Evolutionary conservation across 768 basidiomycete genomes (phyloP).

Genomic region (Lactarius sp.): DNA sequence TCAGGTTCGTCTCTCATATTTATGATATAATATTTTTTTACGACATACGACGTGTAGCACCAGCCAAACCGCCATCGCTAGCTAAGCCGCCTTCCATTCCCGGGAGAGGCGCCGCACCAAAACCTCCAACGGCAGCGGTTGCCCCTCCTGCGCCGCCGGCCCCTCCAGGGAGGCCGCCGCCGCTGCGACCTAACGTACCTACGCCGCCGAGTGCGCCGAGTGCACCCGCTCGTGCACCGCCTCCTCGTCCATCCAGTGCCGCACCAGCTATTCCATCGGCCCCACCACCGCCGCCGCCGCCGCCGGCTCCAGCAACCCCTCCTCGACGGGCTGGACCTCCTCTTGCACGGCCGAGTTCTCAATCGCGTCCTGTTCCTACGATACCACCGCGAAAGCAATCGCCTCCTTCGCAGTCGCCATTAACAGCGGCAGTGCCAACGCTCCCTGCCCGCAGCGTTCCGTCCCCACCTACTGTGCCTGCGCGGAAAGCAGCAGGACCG

Average conservation of each 20-base stretch:
- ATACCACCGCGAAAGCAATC: constrained; percentile 25
- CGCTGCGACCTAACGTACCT: constrained; percentile 13
- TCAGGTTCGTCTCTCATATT: constrained; percentile 9
- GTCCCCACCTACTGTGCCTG: constrained; percentile 17
- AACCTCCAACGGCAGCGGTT: constrained; percentile 26
- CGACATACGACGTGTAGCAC: constrained; percentile 23
- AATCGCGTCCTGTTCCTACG: constrained; percentile 27
- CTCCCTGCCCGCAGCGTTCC: constrained; percentile 19
- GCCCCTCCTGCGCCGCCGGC: constrained; percentile 31
- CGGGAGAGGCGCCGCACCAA: constrained; percentile 35
- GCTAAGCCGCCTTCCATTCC: constrained; percentile 29
- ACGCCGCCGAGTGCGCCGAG: constrained; percentile 27
- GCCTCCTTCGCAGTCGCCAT: constrained; percentile 26
- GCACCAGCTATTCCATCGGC: constrained; percentile 29
- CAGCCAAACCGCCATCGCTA: constrained; percentile 18
- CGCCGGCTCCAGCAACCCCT: constrained; percentile 33
- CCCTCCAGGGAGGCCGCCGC: constrained; percentile 29
- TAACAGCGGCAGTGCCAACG: constrained; percentile 13
- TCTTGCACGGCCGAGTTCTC: constrained; percentile 32
- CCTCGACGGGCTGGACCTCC: constrained; percentile 37
- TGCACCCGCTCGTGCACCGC: constrained; percentile 27
- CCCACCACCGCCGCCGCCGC: constrained; percentile 28
- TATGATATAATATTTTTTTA: background rate
- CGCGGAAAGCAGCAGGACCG: constrained; percentile 20
- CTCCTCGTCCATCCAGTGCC: constrained; percentile 35